phyloP scores from a whole-genome alignment of 495 filamentous ascomycete species.

The Xylaria intraflava region DNA sequence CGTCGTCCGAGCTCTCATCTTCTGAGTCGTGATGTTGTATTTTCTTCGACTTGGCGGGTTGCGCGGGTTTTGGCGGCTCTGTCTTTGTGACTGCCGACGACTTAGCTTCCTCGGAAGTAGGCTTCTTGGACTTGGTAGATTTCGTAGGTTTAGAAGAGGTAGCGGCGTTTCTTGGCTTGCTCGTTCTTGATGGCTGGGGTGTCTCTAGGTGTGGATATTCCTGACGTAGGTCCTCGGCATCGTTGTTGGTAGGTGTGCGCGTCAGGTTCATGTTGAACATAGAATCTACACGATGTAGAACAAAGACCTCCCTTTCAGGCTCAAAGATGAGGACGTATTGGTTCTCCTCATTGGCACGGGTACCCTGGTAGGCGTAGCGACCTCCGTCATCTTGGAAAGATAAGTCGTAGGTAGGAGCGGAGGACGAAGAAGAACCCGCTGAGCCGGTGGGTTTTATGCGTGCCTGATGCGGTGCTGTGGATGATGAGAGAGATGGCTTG shows the following conservation, averaged over 20 bases:
- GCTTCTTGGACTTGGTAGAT: constrained; percentile 19
- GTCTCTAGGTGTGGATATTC: constrained; percentile 37
- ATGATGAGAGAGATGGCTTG: constrained; percentile 41
- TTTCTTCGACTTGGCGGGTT: constrained; percentile 13
- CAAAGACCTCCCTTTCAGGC: constrained; percentile 45
- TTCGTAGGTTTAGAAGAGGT: constrained; percentile 9
- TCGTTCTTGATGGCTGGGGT: constrained; percentile 16
- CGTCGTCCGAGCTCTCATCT: constrained; percentile 42
- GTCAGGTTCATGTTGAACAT: constrained; percentile 54
- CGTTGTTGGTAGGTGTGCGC: constrained; percentile 34
- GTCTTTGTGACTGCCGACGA: constrained; percentile 17
- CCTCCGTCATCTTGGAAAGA: constrained; percentile 41
- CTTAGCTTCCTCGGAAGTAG: constrained; percentile 15
- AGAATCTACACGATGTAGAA: constrained; percentile 52
- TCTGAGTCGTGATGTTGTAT: constrained; percentile 23
- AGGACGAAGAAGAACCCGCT: constrained; percentile 15
- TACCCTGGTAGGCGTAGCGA: constrained; percentile 45
- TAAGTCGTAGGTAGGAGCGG: constrained; percentile 39
- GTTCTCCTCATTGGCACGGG: constrained; percentile 39
- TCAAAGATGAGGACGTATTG: constrained; percentile 53
- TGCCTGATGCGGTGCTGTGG: constrained; percentile 35
- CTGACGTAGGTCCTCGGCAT: constrained; percentile 33
- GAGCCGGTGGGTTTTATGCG: constrained; percentile 37
- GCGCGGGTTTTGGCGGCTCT: constrained; percentile 19
- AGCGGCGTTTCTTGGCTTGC: constrained; percentile 13